Evolutionary conservation across 768 basidiomycete species (phyloP).

Genomic region (Boletus rubescentipes): DNA sequence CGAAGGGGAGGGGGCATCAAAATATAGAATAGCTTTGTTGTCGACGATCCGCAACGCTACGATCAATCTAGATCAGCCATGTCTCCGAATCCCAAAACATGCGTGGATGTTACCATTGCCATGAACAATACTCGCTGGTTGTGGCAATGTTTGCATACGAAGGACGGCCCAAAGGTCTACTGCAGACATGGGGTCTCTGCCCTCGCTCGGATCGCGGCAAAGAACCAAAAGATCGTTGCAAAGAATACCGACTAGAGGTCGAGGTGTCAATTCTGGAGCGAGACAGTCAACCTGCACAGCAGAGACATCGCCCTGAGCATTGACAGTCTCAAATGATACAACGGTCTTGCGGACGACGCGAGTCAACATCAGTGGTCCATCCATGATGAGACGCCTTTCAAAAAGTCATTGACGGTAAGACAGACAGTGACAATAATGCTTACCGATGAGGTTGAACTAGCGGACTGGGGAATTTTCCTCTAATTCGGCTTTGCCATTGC

Average conservation of each 20-base stretch:
- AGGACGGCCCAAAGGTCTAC: constrained; percentile 98
- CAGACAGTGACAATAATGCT: constrained; percentile 19
- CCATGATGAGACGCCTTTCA: constrained; percentile 85
- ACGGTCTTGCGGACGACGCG: constrained; percentile 88
- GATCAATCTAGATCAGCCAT: constrained; percentile 6
- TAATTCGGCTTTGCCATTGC: constrained; percentile 86
- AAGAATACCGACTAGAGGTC: constrained; percentile 75
- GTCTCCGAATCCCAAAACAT: background rate
- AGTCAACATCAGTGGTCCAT: constrained; percentile 80
- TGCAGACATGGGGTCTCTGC: constrained; percentile 64
- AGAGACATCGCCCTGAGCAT: constrained; percentile 72
- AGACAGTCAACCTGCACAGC: constrained; percentile 90
- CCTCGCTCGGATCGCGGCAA: constrained; percentile 82
- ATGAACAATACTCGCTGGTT: constrained; percentile 88
- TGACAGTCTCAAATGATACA: constrained; percentile 77
- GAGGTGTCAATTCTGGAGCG: constrained; percentile 79
- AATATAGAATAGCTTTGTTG: constrained; percentile 89
- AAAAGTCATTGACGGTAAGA: constrained; percentile 7
- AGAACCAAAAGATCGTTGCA: constrained; percentile 94
- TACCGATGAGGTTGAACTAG: constrained; percentile 96
- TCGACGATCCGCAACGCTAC: constrained; percentile 84
- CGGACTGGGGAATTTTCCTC: constrained; percentile 93
- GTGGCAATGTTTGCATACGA: constrained; percentile 90
- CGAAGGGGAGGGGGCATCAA: constrained; percentile 80
- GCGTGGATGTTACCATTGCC: constrained; percentile 60